Percentiles rank a stretch among this genome's conserved stretches.
phyloP scores from a whole-genome alignment of 176 grass and related monocot species.

The Coix lacrymajobi region DNA sequence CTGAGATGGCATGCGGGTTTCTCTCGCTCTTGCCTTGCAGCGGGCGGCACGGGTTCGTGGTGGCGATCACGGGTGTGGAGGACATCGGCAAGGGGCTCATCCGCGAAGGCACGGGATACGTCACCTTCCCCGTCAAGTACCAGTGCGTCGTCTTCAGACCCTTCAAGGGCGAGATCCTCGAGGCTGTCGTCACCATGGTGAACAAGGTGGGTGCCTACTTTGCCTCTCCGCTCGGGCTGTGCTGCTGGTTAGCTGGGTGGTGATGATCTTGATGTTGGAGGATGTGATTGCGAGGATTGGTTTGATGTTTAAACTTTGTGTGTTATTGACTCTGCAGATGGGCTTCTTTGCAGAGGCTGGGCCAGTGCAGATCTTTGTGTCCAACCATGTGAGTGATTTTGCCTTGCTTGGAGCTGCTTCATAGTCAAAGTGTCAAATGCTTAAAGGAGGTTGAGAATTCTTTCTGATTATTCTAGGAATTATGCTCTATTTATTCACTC shows the following conservation, averaged over 20 bases:
- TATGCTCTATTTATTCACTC: neutral
- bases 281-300: neutral
- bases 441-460: slow-evolving; percentile 1
- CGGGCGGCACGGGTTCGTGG: slow-evolving; percentile 92
- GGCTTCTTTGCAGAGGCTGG: slow-evolving; percentile 96
- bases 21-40: slow-evolving; percentile 21
- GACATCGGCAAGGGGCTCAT: slow-evolving; percentile 98
- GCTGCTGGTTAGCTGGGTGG: neutral
- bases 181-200: slow-evolving; percentile 98
- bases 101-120: slow-evolving; percentile 84
- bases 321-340: slow-evolving; percentile 57
- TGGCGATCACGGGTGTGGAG: slow-evolving; percentile 95
- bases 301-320: neutral
- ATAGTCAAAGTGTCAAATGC: neutral
- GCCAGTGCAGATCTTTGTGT: slow-evolving; percentile 95
- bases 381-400: slow-evolving; percentile 80
- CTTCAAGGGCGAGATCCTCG: slow-evolving; percentile 96
- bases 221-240: neutral
- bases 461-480: neutral
- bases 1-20: neutral
- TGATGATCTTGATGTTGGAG: neutral
- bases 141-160: slow-evolving; percentile 94
- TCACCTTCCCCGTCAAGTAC: slow-evolving; percentile 99
- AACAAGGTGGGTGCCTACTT: slow-evolving; percentile 55
- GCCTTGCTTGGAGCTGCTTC: slow-evolving; percentile 4